Base-by-base conservation (phyloP, 129 eudicot species). In the Ambrosia trifida region DNA sequence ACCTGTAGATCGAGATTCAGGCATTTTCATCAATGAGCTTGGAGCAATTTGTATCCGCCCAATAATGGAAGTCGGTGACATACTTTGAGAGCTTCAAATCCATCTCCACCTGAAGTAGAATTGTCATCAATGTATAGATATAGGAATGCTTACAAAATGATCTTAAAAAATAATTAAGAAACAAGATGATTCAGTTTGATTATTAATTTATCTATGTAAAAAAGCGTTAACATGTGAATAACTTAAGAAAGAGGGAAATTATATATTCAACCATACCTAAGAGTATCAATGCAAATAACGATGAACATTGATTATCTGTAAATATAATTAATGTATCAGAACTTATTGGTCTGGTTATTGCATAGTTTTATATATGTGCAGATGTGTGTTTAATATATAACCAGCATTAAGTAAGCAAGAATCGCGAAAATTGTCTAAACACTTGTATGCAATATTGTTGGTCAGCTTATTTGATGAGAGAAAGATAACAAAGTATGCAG, bases 81-180 rank as follows among this genome's bases (percentile, higher is more conserved):
- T 16, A 30, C 70, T 65, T 58, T 63, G 43, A 60, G 66, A 77
- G 60, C 72, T 70, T 70, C 16, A 61, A 69, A 62, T 54, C 59
- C 76, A 70, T 71, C 66, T 70, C 72, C 58, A 53, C 72, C 82
- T 78, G 76, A 61, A 61, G 38, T 59, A 45, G 36, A 32, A 11
- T 31, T 11, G 18, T 56, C 17, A 72, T 4, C 19, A 20, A 36
- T n/a, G 14, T 54, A 38, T 50, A 64, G 41, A 9, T 53, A 66
- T 11, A 54, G 19, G 12, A 38, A 12, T 18, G 40, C 11, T 36
- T 1, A 14, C 43, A 57, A 18, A 17, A 69, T 17, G 2, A 56
- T 20, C 41, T 19, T 38, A 3, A 57, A 41, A 40, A 7, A 10
- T 7, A 28, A 28, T 4, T 30, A 30, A 58, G 31, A 3, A 58